Percentiles rank a stretch among this genome's conserved stretches.
These are phyloP conservation scores for Theileria orientalis DNA, from an alignment of 169 alveolate species.

Conservation along the genomic window DNA sequence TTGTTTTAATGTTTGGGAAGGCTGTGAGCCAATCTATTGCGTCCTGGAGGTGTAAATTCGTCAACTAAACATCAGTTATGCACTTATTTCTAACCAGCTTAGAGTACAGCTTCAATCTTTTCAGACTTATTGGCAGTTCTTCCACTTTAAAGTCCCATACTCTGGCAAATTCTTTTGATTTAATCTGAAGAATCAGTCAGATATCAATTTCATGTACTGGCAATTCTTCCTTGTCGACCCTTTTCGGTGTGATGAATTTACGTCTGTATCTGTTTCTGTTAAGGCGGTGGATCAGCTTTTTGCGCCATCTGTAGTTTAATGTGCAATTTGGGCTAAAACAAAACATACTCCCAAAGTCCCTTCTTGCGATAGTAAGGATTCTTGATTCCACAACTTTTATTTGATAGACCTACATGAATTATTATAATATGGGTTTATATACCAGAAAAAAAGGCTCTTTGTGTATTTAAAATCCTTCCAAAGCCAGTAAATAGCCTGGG, in stretches of 20 bases:
- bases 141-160: constrained; percentile 75
- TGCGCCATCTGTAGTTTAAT: constrained; percentile 66
- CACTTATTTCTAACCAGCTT: constrained; percentile 48
- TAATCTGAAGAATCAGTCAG: constrained; percentile 14
- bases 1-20: constrained; percentile 71
- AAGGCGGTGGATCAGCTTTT: constrained; percentile 61
- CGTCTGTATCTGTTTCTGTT: constrained; percentile 66
- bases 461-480: background rate
- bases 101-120: constrained; percentile 66
- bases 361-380: constrained; percentile 78
- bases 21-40: constrained; percentile 77
- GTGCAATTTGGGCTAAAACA: background rate
- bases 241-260: constrained; percentile 69
- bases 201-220: constrained; percentile 30
- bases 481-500: background rate
- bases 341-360: constrained; percentile 77
- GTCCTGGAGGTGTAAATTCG: constrained; percentile 73
- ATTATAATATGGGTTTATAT: background rate
- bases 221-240: constrained; percentile 63
- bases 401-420: constrained; percentile 31
- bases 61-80: constrained; percentile 13
- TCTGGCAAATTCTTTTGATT: constrained; percentile 45
- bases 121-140: constrained; percentile 74
- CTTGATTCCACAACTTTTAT: constrained; percentile 68
- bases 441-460: constrained; percentile 39